Conservation (phyloP, 2,329 filamentous ascomycete genomes). For the Xylaria sp. region DNA sequence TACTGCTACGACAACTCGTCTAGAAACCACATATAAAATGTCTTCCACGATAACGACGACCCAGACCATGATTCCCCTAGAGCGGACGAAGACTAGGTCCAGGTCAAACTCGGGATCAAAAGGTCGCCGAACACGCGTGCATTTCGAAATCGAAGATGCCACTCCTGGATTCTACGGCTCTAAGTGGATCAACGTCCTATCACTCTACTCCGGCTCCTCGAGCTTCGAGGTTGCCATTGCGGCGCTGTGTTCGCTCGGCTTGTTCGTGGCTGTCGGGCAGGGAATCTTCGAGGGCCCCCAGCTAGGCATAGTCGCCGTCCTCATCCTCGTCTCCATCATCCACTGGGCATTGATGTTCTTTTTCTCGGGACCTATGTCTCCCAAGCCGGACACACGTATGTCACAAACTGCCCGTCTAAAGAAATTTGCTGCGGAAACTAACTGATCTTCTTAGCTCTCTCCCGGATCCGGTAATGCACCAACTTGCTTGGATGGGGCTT, state of each 20-base stretch:
- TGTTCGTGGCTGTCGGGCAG: constrained; percentile 35
- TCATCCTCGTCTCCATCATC: constrained; percentile 32
- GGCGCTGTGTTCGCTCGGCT: constrained; percentile 35
- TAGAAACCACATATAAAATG: constrained; percentile 23
- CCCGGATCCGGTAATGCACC: constrained; percentile 29
- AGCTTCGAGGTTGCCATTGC: constrained; percentile 39
- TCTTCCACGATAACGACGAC: constrained; percentile 37
- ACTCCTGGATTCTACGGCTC: constrained; percentile 35
- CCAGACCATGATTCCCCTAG: constrained; percentile 30
- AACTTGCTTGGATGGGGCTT: not conserved
- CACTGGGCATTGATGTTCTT: constrained; percentile 37
- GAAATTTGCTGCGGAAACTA: not conserved
- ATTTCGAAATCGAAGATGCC: constrained; percentile 39
- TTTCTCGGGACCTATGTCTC: constrained; percentile 31
- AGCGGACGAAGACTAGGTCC: constrained; percentile 32
- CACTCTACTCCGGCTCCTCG: constrained; percentile 37
- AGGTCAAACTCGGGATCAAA: constrained; percentile 36
- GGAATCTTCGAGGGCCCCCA: constrained; percentile 35
- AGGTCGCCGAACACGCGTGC: constrained; percentile 37
- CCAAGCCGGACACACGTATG: constrained; percentile 33
- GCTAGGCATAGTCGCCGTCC: constrained; percentile 32
- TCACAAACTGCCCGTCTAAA: not conserved
- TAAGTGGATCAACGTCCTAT: constrained; percentile 37
- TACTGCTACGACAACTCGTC: too few species aligned
- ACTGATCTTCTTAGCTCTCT: constrained; percentile 22